Evolutionary conservation across 2,329 filamentous ascomycete species (phyloP), one percentile per base, ranked within the genome.

Genomic region (Hymenoscyphus linearis): DNA sequence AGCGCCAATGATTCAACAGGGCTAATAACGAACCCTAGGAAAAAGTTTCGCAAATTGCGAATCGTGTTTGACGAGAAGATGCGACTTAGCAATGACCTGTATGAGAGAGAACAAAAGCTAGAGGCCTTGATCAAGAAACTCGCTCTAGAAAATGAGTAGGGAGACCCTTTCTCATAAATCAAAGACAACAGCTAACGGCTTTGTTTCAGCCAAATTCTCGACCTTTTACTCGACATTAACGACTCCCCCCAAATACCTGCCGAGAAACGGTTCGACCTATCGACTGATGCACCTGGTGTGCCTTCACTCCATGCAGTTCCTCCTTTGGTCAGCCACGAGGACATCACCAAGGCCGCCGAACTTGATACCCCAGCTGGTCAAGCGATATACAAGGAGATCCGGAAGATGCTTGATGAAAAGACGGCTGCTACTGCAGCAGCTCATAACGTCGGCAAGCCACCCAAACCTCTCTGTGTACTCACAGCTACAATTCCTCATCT

Each of bases 41-140:
- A 96, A 78, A 99, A 99, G 80, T 99, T 96, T 75, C 88, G 89
- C 70, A 96, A 96, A 82, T 90, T 95, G 86, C 87, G 89, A 76
- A 82, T 88, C 73, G 80, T 82, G 31, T 96, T 95, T 72, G 89
- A 95, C 68, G 81, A 86, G 57, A 85, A 85, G 70, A 90, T 93
- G 84, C 84, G 87, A 61, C 85, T 91, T 66, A 90, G 91, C 74
- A 95, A 96, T 76, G 83, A 87, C 59, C 81, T 95, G 63, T 95
- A 95, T 76, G 85, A 86, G 69, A 82, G 90, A 59, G 92, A 95
- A 75, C 89, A 90, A 74, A 87, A 88, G 75, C 90, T 93, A 37
- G 85, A 89, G 64, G 86, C 88, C 66, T 89, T 91, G 3, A 90
- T 91, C 25, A 92, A 90, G 74, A 84, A 92, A 58, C 82, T 99